A percentile compares a stretch with the other conserved stretches of the same genome.
Evolutionary conservation across 2,329 filamentous ascomycete species (phyloP).

Genomic region (Cladophialophora carrionii): DNA sequence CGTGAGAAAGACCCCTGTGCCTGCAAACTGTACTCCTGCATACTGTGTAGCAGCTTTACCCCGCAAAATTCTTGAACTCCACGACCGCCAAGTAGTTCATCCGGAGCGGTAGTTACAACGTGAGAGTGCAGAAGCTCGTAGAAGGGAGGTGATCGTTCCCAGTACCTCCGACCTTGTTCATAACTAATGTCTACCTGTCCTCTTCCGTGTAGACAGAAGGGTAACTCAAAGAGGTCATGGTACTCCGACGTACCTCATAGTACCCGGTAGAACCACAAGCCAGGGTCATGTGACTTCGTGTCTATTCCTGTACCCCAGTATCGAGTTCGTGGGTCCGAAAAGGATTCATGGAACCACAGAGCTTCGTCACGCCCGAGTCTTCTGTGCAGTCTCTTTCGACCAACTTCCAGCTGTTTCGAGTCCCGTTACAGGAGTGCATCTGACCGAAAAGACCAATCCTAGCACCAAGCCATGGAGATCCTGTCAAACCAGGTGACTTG

Average conservation of each 20-base stretch:
- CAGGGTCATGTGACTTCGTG: not conserved
- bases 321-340: not conserved
- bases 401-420: not conserved
- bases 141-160: not conserved
- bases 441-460: not conserved
- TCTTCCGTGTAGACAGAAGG: not conserved
- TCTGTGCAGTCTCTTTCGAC: not conserved
- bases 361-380: not conserved
- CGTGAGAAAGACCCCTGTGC: not conserved
- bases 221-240: not conserved
- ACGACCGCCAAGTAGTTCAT: not conserved
- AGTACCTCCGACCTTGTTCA: not conserved
- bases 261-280: not conserved
- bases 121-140: not conserved
- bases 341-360: constrained; percentile 1
- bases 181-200: not conserved
- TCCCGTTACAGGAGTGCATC: not conserved
- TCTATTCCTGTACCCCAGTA: not conserved
- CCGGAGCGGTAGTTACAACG: not conserved
- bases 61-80: constrained; percentile 6
- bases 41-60: constrained; percentile 12
- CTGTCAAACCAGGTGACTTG: constrained; percentile 5
- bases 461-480: constrained; percentile 8
- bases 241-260: too few species aligned
- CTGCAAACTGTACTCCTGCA: not conserved